A percentile compares a stretch with the other conserved stretches of the same genome.
Conservation (phyloP, 805 yeast genomes). For the Saturnispora sekii region DNA sequence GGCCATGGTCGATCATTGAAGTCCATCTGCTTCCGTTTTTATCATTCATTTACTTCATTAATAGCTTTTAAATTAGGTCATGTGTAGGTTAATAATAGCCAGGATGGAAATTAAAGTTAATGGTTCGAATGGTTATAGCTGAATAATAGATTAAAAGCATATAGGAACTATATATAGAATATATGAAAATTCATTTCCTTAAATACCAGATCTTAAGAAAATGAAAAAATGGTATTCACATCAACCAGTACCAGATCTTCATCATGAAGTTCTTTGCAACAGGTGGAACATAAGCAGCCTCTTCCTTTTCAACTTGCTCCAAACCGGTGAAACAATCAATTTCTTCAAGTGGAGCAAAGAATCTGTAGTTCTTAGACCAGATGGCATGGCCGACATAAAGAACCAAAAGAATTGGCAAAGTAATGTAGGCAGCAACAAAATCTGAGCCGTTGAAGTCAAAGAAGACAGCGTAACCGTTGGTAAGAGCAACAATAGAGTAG, state of each 20-base stretch:
- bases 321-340: slow-evolving; percentile 55
- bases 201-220: slow-evolving; percentile 1
- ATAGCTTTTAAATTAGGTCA: too few species aligned
- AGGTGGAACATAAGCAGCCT: slow-evolving; percentile 29
- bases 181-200: background rate
- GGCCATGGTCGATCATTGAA: too few species aligned
- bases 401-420: slow-evolving; percentile 45
- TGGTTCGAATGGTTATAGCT: too few species aligned
- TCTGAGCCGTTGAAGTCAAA: slow-evolving; percentile 44
- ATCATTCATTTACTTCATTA: too few species aligned
- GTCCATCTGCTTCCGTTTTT: too few species aligned
- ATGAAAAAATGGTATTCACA: slow-evolving; percentile 2
- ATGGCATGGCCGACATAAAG: slow-evolving; percentile 52
- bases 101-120: too few species aligned
- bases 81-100: too few species aligned
- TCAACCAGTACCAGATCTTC: slow-evolving; percentile 39
- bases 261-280: slow-evolving; percentile 33
- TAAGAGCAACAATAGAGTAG: slow-evolving; percentile 43
- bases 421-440: slow-evolving; percentile 65
- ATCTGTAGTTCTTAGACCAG: slow-evolving; percentile 34
- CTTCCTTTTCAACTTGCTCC: slow-evolving; percentile 49
- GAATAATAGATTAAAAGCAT: too few species aligned
- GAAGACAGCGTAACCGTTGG: slow-evolving; percentile 69
- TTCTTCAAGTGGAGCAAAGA: slow-evolving; percentile 44
- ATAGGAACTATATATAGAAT: too few species aligned